Percentiles rank a stretch among this genome's conserved stretches.
Evolutionary conservation across 768 basidiomycete genomes (phyloP).

Genomic region (Hygrophorus russula): DNA sequence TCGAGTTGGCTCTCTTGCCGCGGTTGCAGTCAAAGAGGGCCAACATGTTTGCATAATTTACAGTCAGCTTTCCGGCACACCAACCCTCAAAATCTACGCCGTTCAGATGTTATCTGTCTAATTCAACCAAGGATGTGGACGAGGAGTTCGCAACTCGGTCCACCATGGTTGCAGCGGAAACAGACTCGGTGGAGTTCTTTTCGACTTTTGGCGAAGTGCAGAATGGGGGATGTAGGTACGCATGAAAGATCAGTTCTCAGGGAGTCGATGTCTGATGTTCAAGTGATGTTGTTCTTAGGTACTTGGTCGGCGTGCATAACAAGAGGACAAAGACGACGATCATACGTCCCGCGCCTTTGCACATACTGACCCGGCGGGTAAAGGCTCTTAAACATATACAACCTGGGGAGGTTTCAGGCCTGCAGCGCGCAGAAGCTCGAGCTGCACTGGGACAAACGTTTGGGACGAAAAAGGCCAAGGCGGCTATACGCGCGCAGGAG

Average conservation of each 20-base stretch:
- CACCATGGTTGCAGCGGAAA: slow-evolving; percentile 71
- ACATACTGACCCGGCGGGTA: slow-evolving; percentile 63
- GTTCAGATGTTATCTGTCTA: slow-evolving; percentile 50
- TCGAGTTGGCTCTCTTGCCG: not conserved
- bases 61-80: slow-evolving; percentile 58
- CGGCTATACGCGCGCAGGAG: slow-evolving; percentile 73
- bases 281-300: slow-evolving; percentile 33
- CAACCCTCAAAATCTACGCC: slow-evolving; percentile 44
- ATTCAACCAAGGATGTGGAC: slow-evolving; percentile 22
- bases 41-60: no score
- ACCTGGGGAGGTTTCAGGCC: slow-evolving; percentile 34
- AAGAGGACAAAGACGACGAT: slow-evolving; percentile 61
- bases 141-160: slow-evolving; percentile 16
- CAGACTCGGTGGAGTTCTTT: slow-evolving; percentile 73
- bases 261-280: not conserved
- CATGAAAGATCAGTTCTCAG: slow-evolving; percentile 9
- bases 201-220: slow-evolving; percentile 37
- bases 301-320: slow-evolving; percentile 76
- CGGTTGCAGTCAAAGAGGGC: not conserved
- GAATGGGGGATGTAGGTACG: slow-evolving; percentile 58
- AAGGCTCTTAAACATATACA: slow-evolving; percentile 70
- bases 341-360: slow-evolving; percentile 55
- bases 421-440: slow-evolving; percentile 50
- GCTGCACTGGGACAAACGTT: slow-evolving; percentile 86
- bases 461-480: slow-evolving; percentile 90